Base-by-base conservation (phyloP, 768 basidiomycete species). In the Pisolithus orientalis region DNA sequence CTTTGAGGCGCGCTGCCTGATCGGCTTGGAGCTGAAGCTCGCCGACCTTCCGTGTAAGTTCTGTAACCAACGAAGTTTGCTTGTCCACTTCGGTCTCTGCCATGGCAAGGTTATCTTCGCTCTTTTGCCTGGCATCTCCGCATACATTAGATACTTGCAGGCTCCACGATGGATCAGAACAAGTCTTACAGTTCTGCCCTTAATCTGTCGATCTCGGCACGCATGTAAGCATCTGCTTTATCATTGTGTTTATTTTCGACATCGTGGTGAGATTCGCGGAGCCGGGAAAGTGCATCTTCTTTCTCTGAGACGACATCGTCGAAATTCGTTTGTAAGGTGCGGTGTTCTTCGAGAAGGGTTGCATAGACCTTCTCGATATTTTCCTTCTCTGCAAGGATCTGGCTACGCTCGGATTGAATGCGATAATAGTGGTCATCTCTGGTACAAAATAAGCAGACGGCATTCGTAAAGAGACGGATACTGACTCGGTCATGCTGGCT, bases 381-480 rank as follows among this genome's bases (percentile, higher is more conserved):
- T 63, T 92, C 88, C 67, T 95, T 95, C 72, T 94, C 91, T 4
- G 81, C 76, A 13, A 86, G 73, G 49, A 93, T 79, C 55, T 82
- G 82, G 55, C 83, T 87, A 52, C 83, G 78, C 62, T 89, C 92
- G 5, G 80, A 86, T 62, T 93, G 91, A 51, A 93, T 83, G 48
- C 77, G 78, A 66, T 93, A 92, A 65, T 90, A 94, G 59, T 92
- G 90, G 65, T 93, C 89, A 64, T 93, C 90, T 67, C 89, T 90
- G 63, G n/a, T 53, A 52, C 40, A 47, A 44, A 34, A 43, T 57
- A 52, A 49, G 53, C 57, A 38, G 49, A 40, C 44, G 52, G 52
- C 47, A 21, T 14, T 53, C 53, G 55, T 47, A 50, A 7, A 47
- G 7, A 29, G 38, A 49, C 17, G 24, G 39, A 38, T n/a, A 75